phyloP scores from a whole-genome alignment of 2,329 filamentous ascomycete genomes.

The Fusarium circinatum region DNA sequence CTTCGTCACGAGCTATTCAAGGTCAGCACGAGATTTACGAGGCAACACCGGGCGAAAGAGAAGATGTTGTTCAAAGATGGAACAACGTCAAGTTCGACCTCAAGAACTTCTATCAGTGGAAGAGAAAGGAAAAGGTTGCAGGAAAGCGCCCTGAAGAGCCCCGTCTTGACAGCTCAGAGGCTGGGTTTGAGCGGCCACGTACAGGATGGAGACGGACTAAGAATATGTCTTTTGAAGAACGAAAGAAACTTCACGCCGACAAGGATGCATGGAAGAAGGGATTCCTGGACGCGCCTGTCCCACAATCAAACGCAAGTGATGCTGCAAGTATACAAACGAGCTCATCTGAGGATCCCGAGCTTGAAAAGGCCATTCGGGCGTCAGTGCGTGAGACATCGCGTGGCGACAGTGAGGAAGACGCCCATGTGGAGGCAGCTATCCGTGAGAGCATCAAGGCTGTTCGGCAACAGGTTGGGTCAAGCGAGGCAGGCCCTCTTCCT shows the following conservation, averaged over 20 bases:
- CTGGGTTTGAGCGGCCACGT: conserved; percentile 46
- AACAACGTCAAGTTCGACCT: conserved; percentile 68
- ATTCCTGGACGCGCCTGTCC: conserved; percentile 31
- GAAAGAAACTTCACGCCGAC: conserved; percentile 60
- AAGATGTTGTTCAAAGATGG: conserved; percentile 74
- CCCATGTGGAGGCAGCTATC: conserved; percentile 77
- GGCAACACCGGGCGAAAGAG: conserved; percentile 67
- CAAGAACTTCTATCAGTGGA: conserved; percentile 66
- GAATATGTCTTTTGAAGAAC: conserved; percentile 61
- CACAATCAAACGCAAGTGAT: conserved; percentile 19
- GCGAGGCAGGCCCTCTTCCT: conserved; percentile 38
- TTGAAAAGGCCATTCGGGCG: conserved; percentile 76
- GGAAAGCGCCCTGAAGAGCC: conserved; percentile 45
- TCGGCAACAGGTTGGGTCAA: conserved; percentile 45
- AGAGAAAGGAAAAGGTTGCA: conserved; percentile 57
- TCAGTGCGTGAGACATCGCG: conserved; percentile 77
- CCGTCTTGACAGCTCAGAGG: conserved; percentile 20
- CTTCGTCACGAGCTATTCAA: conserved; percentile 79
- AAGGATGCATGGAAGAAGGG: conserved; percentile 56
- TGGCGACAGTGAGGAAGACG: conserved; percentile 76
- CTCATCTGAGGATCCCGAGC: conserved; percentile 63
- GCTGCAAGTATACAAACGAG: conserved; percentile 17
- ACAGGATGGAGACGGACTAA: conserved; percentile 62
- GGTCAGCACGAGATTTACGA: conserved; percentile 73
- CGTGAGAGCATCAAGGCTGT: conserved; percentile 74